A percentile compares a stretch with the other conserved stretches of the same genome.
phyloP scores from a whole-genome alignment of 345 rosid species.

The Rhodomyrtus tomentosa region DNA sequence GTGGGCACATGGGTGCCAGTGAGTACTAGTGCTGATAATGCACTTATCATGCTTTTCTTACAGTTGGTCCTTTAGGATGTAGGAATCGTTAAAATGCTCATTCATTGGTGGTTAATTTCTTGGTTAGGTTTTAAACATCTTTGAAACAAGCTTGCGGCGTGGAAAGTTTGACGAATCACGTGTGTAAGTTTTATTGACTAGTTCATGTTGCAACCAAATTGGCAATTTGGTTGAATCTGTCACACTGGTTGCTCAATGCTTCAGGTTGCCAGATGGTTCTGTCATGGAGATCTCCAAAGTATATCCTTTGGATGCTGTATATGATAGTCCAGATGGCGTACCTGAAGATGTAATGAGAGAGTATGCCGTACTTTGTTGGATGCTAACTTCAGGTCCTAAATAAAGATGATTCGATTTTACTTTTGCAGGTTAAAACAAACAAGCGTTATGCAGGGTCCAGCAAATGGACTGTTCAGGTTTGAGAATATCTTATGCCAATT shows the following conservation, averaged over 20 bases:
- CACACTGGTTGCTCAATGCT: not conserved
- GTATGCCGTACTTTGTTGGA: not conserved
- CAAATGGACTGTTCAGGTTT: slow-evolving; percentile 97
- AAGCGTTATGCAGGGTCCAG: slow-evolving; percentile 85
- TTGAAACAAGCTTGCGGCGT: slow-evolving; percentile 83
- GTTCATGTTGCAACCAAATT: not conserved
- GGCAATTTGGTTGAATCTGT: not conserved
- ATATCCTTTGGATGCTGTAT: slow-evolving; percentile 90
- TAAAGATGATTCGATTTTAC: not conserved
- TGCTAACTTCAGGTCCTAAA: not conserved
- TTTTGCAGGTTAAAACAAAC: slow-evolving; percentile 65
- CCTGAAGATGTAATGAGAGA: slow-evolving; percentile 79
- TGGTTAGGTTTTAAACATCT: slow-evolving; percentile 83
- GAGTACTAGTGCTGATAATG: slow-evolving; percentile 11
- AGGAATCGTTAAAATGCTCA: not conserved
- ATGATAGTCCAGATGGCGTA: slow-evolving; percentile 68
- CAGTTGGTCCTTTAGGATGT: not conserved
- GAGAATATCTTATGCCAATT: not conserved
- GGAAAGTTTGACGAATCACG: slow-evolving; percentile 95
- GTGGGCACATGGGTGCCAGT: slow-evolving; percentile 99
- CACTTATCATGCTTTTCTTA: not conserved
- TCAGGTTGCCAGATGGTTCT: slow-evolving; percentile 89
- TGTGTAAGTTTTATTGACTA: slow-evolving; percentile 35
- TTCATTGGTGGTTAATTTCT: slow-evolving; percentile 1
- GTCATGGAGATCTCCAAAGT: slow-evolving; percentile 86